Evolutionary conservation across 1,139 yeast species (phyloP), one percentile per base, ranked within the genome.

Genomic region (Eremothecium cymbalariae): DNA sequence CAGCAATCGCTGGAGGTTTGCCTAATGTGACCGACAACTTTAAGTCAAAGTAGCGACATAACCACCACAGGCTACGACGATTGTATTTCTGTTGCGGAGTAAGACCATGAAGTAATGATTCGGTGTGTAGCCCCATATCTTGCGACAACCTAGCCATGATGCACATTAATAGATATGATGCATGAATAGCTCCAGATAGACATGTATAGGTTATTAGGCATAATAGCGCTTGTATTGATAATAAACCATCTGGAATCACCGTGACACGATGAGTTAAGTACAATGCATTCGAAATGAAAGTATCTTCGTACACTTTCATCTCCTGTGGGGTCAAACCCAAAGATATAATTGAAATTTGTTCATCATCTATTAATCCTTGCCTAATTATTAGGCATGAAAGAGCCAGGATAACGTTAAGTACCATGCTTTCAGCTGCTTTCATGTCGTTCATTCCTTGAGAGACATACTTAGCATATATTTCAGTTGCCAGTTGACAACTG

Each of bases 51-150:
- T 33, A 32, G 11, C 42, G 41, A 26, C 45, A 42, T 18, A 40
- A 28, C 40, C 42, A 39, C 44, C 45, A 42, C 1, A 42, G 15
- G 21, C 33, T 32, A n/a, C 34, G 37, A 17, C 41, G 31, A 14
- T 33, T 36, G 11, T 30, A 12, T 8, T 5, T 18, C 12, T 39
- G 33, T 18, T 34, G 29, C 28, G 20, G 8, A 22, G 25, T 16
- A 13, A 39, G 13, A 14, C 37, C 30, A 23, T 40, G 24, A 17
- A 36, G 37, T 8, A 39, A 31, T 7, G 23, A 25, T 21, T 42
- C 44, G 22, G 45, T 36, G 18, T 42, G 45, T 11, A 42, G 29
- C 3, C 45, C 45, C 18, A 40, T 18, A 22, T 42, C 41, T 25
- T 42, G 45, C 6, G 43, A 39, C 11, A 42, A 32, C 24, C 45